These are phyloP conservation scores for Schizophyllum amplum DNA, from an alignment of 1,284 basidiomycete genomes.

Conservation along the genomic window DNA sequence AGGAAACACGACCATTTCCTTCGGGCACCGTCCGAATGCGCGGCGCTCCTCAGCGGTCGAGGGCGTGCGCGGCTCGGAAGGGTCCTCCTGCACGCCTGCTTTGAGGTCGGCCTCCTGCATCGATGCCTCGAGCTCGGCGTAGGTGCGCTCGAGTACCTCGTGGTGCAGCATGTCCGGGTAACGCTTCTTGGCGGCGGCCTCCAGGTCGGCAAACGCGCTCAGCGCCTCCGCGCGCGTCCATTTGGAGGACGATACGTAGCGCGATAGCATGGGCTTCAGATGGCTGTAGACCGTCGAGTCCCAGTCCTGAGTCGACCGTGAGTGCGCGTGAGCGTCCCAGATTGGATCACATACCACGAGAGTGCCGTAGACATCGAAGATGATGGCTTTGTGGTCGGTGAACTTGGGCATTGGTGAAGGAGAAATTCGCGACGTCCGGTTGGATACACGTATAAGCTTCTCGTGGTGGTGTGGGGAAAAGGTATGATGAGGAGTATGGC, in stretches of 20 bases:
- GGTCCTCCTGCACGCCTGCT: constrained; percentile 8
- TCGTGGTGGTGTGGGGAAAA: too few species aligned
- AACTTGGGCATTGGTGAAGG: constrained; percentile 13
- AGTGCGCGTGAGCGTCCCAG: background rate
- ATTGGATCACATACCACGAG: constrained; percentile 35
- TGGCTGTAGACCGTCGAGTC: constrained; percentile 53
- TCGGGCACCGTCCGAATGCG: constrained; percentile 51
- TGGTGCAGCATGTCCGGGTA: constrained; percentile 53
- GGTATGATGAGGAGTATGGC: too few species aligned
- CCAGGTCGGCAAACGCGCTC: constrained; percentile 41
- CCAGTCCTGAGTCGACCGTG: constrained; percentile 46
- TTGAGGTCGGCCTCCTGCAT: constrained; percentile 21
- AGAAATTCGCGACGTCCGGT: background rate
- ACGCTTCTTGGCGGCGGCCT: constrained; percentile 47
- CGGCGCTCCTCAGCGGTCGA: constrained; percentile 21
- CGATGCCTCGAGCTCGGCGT: constrained; percentile 34
- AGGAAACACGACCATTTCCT: constrained; percentile 55
- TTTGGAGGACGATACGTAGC: constrained; percentile 28
- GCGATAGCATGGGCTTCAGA: constrained; percentile 43
- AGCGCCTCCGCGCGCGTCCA: constrained; percentile 48
- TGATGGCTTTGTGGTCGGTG: constrained; percentile 39
- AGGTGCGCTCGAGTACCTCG: constrained; percentile 46
- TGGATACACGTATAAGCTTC: too few species aligned
- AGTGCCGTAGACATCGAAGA: constrained; percentile 69
- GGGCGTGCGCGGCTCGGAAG: constrained; percentile 16